A percentile compares a stretch with the other conserved stretches of the same genome.
Evolutionary conservation across 495 filamentous ascomycete genomes (phyloP).

Genomic region (Neurospora sp.): DNA sequence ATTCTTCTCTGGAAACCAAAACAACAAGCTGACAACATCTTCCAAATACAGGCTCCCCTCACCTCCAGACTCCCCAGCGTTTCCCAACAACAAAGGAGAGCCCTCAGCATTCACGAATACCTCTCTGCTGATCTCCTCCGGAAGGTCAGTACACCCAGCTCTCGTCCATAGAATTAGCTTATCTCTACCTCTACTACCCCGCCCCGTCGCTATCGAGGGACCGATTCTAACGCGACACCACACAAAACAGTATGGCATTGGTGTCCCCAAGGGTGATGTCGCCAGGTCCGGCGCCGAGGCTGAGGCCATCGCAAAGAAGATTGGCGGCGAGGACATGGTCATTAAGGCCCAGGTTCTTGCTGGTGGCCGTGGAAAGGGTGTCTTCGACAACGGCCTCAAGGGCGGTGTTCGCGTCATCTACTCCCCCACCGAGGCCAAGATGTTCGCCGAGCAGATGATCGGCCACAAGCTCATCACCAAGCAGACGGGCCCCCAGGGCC

Average conservation of each 20-base stretch:
- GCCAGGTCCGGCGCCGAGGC: conserved; percentile 78
- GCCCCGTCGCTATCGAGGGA: not conserved
- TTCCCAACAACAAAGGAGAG: conserved; percentile 60
- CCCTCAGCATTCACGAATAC: conserved; percentile 95
- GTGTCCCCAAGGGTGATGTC: conserved; percentile 78
- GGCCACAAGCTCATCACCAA: conserved; percentile 99
- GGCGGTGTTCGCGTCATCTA: conserved; percentile 97
- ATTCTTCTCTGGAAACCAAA: not conserved
- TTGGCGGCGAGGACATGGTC: conserved; percentile 93
- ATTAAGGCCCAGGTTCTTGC: conserved; percentile 99
- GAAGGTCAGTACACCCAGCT: conserved; percentile 41
- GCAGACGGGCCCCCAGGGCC: conserved; percentile 87
- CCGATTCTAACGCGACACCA: conserved; percentile 5
- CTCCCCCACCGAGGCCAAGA: conserved; percentile 76
- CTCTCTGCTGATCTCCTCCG: conserved; percentile 82
- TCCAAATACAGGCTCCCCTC: conserved; percentile 22
- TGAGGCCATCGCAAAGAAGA: conserved; percentile 78
- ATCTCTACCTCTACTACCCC: conserved; percentile 5
- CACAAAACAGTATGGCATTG: conserved; percentile 71
- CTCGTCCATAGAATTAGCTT: not conserved
- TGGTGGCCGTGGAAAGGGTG: conserved; percentile 93
- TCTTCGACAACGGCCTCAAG: conserved; percentile 96
- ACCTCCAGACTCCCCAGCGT: conserved; percentile 32
- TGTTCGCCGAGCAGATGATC: conserved; percentile 99
- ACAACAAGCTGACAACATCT: conserved; percentile 3